Evolutionary conservation across 176 grass and related monocot species (phyloP), one percentile per base, ranked within the genome.

Genomic region (Cymbopogon citratus): DNA sequence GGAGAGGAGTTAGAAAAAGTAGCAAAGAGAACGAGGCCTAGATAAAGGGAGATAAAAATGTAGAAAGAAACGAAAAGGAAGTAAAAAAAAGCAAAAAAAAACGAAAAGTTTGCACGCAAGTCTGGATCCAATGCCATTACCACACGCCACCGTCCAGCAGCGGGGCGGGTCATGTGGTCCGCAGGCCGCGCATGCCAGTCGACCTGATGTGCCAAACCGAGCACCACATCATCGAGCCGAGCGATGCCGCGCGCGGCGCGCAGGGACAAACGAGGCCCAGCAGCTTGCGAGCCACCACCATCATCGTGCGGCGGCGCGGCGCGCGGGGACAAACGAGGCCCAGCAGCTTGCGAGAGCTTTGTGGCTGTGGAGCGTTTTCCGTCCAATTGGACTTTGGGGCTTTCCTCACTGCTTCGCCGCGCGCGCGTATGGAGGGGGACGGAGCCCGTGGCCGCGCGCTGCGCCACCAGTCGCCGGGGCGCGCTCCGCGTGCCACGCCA

Each of bases 391-490:
- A 56, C 8, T 56, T 8, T n/a, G 36, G 38, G 7, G 38, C 8
- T 40, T 40, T 40, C 38, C 36, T 38, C 36, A 38, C 36, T 40
- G 38, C 38, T 40, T 40, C 4, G 36, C 36, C 38, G 38, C 38
- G 38, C 38, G 35, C 38, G 19, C 40, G 60, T 74, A 56, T 44
- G 80, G 86, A 38, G 2, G 24, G 46, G 18, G 51, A 79, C 75
- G 81, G 51, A 41, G 82, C 87, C 40, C 74, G 82, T 71, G n/a
- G 77, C 87, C 31, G 63, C 64, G 29, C 63, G 40, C 71, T 85
- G 82, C 71, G 54, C 87, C 87, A 89, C 87, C 76, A 70, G 63
- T 74, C 67, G 62, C 44, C 26, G 71, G n/a, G 21, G 49, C 44
- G 43, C 74, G 9, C 39, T 12, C 36, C 43, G 68, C 63, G 23